Conservation (phyloP, 1,139 yeast species). For the Blastobotrys serpentis region DNA sequence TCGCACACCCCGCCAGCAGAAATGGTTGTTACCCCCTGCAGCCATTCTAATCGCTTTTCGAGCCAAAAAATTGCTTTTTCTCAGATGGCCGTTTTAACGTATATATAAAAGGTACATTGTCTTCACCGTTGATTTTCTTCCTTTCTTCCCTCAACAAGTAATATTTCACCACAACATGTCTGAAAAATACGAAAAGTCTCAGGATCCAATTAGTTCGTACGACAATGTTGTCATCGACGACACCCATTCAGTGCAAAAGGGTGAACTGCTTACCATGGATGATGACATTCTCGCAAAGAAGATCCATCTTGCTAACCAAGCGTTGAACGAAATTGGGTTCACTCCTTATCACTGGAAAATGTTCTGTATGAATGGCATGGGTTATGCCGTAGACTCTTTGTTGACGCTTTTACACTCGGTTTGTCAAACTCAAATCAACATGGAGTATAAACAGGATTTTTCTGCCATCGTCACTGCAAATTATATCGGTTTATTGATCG, state of each 20-base stretch:
- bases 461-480: conserved; percentile 44
- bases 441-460: conserved; percentile 27
- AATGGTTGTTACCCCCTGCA: neutral
- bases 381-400: conserved; percentile 63
- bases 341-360: conserved; percentile 31
- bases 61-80: neutral
- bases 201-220: neutral
- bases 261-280: conserved; percentile 12
- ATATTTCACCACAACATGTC: neutral
- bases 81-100: too few species aligned
- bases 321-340: conserved; percentile 32
- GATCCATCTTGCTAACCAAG: conserved; percentile 32
- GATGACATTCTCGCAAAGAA: conserved; percentile 26
- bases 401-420: conserved; percentile 49
- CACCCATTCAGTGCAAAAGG: neutral
- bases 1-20: neutral
- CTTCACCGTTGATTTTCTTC: neutral
- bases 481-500: conserved; percentile 53
- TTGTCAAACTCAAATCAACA: conserved; percentile 36
- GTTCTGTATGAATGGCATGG: conserved; percentile 49
- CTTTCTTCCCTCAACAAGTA: neutral
- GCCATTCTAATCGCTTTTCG: neutral
- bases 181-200: neutral
- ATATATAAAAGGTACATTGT: neutral
- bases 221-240: conserved; percentile 2